These are phyloP conservation scores for Turritis glabra DNA, from an alignment of 345 rosid genomes.

Conservation along the genomic window DNA sequence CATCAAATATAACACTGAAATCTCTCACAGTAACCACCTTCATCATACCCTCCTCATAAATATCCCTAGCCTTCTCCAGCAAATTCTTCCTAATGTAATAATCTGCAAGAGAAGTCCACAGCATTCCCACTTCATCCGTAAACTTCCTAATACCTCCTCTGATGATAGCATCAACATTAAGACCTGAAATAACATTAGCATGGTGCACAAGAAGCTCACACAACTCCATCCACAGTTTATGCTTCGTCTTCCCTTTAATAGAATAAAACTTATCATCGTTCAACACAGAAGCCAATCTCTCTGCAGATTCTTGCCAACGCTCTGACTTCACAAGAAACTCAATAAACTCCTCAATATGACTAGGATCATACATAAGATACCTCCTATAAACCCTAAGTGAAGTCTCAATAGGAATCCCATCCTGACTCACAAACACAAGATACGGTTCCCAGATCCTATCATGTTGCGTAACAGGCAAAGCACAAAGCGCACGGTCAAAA, in stretches of 20 bases:
- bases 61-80: conserved; percentile 90
- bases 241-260: conserved; percentile 87
- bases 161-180: conserved; percentile 91
- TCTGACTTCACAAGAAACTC: conserved; percentile 81
- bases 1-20: conserved; percentile 90
- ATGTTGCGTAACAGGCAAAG: conserved; percentile 87
- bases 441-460: conserved; percentile 93
- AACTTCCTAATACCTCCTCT: conserved; percentile 97
- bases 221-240: conserved; percentile 86
- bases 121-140: conserved; percentile 86
- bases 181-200: conserved; percentile 81
- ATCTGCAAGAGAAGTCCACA: conserved; percentile 97
- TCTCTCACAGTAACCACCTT: conserved; percentile 93
- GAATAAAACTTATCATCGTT: conserved; percentile 87
- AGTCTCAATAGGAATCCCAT: conserved; percentile 89
- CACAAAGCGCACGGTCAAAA: conserved; percentile 85
- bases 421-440: conserved; percentile 81
- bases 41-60: conserved; percentile 95
- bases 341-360: conserved; percentile 84
- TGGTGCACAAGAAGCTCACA: conserved; percentile 84
- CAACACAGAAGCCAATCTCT: conserved; percentile 84
- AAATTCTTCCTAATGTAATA: conserved; percentile 84
- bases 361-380: conserved; percentile 93
- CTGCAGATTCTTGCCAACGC: conserved; percentile 92
- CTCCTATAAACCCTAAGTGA: conserved; percentile 88